Conservation (phyloP, 192 early-diverging fungal species). For the Backusella sp. region DNA sequence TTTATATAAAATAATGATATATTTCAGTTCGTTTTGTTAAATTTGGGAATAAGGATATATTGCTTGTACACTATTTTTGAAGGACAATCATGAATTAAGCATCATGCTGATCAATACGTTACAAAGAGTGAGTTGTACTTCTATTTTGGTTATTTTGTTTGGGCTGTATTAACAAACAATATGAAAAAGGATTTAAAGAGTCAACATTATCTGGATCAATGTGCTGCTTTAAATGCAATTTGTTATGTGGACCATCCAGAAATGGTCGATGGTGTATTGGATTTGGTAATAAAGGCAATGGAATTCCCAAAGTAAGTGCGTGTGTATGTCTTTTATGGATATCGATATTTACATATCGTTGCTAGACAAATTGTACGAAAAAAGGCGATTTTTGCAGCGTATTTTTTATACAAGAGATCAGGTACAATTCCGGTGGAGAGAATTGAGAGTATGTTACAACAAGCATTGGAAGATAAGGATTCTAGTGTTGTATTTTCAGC, state of each 20-base stretch:
- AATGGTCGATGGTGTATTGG: conserved; percentile 38
- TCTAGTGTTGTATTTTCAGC: conserved; percentile 47
- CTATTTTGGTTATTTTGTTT: background rate
- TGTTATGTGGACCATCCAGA: conserved; percentile 48
- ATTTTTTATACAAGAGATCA: conserved; percentile 38
- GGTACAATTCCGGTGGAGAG: conserved; percentile 29
- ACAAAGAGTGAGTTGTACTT: conserved; percentile 38
- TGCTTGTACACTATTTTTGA: conserved; percentile 45
- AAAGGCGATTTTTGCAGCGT: conserved; percentile 45
- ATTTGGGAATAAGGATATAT: conserved; percentile 33
- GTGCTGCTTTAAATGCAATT: conserved; percentile 48
- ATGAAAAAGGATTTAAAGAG: conserved; percentile 50
- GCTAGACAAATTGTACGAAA: conserved; percentile 48
- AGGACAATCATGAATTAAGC: conserved; percentile 47
- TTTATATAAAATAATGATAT: background rate
- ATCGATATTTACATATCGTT: background rate
- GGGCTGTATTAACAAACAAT: background rate
- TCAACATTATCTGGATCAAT: conserved; percentile 46
- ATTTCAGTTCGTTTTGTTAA: too few species aligned
- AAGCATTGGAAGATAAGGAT: conserved; percentile 44
- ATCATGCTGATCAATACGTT: conserved; percentile 59
- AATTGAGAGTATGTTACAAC: conserved; percentile 38
- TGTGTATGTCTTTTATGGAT: background rate
- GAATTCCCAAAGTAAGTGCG: conserved; percentile 44
- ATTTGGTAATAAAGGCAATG: conserved; percentile 38